Percentiles rank a stretch among this genome's conserved stretches.
These are phyloP conservation scores for Puccinia novopanici DNA, from an alignment of 1,284 basidiomycete genomes.

Conservation along the genomic window DNA sequence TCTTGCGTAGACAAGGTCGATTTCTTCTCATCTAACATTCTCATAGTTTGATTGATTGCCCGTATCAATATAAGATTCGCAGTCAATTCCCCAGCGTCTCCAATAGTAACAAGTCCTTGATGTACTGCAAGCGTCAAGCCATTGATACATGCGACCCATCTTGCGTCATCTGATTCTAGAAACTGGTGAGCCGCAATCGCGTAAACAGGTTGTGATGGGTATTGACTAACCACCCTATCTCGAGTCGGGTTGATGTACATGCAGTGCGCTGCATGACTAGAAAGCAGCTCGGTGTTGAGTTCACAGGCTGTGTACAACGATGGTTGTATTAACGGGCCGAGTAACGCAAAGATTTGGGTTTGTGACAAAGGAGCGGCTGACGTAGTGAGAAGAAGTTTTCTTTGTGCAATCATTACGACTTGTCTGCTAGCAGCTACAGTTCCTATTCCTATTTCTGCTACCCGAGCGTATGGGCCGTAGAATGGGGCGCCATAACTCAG, in stretches of 20 bases:
- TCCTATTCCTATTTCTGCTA: background rate
- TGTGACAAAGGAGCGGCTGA: background rate
- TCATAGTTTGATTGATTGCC: too few species aligned
- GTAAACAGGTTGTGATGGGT: background rate
- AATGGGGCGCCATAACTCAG: background rate
- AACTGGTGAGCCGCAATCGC: too few species aligned
- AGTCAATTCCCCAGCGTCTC: too few species aligned
- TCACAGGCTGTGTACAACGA: background rate
- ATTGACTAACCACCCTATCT: background rate
- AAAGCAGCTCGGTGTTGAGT: slow-evolving; percentile 12
- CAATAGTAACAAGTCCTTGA: too few species aligned
- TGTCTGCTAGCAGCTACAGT: background rate
- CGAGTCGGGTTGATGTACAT: too few species aligned
- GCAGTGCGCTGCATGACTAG: too few species aligned
- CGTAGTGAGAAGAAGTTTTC: background rate
- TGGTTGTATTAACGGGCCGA: background rate
- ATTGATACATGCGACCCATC: too few species aligned
- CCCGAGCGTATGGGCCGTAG: background rate
- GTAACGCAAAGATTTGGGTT: background rate
- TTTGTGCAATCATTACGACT: background rate
- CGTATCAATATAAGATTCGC: too few species aligned
- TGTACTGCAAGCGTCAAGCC: too few species aligned
- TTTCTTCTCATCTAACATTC: too few species aligned
- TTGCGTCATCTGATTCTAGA: too few species aligned
- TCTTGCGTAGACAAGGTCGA: too few species aligned